Evolutionary conservation across 805 yeast genomes (phyloP), one percentile per base, ranked within the genome.

Genomic region (Teunomyces panamensis): DNA sequence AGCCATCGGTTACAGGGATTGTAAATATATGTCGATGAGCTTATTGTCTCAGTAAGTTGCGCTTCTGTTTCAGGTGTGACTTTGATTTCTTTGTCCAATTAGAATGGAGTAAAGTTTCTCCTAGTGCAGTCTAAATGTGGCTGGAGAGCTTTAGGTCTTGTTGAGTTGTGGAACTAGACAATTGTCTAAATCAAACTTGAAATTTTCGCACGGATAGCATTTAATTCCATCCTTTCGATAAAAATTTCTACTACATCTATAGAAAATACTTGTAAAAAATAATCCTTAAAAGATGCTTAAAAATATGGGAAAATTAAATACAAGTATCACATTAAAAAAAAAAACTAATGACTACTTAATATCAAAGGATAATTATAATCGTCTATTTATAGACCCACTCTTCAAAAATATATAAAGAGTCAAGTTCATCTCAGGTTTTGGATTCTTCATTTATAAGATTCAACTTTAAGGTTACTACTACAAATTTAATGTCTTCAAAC

Each of bases 321-420:
- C 26, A 17, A 14, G 10, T 17, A 39, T 17, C 24, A 13, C 5
- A 28, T 5, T n/a, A 27, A 39, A 39, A 39, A 39, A 39, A 39
- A 39, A n/a, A 35, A 35, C 20, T 17, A 35, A 16, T 17, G 39
- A 35, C 39, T 16, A 26, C 39, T 35, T n/a, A 30, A 35, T 35
- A 35, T 35, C 39, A n/a, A 35, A 35, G 39, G 27, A 35, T 16
- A 35, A 35, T 35, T 35, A 35, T 35, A 35, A 35, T 35, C 39
- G 39, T 35, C 39, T 16, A 35, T 35, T 35, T 27, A 35, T 35
- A 35, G 39, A 35, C 17, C 39, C 39, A 35, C 39, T 26, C 39
- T 35, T 24, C 20, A 35, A 35, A 35, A 35, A 35, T 16, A 35
- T 35, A 35, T 35, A 35, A 20, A 20, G 6, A 20, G 24, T 20